A percentile compares a stretch with the other conserved stretches of the same genome.
phyloP scores from a whole-genome alignment of 2,329 filamentous ascomycete species.

The Colletotrichum karsti region DNA sequence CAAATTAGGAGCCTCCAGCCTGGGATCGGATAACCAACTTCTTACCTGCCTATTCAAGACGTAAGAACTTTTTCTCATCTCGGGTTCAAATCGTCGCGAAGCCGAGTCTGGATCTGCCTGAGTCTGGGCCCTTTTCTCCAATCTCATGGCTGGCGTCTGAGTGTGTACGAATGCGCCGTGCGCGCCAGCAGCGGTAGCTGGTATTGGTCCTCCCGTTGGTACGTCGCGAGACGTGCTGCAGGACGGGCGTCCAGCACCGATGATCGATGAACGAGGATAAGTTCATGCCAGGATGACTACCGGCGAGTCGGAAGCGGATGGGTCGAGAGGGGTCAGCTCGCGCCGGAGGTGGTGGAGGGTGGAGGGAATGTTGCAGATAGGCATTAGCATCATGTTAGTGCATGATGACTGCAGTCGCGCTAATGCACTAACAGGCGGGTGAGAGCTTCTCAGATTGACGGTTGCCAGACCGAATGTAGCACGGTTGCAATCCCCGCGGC shows the following conservation, averaged over 20 bases:
- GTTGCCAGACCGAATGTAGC: too few species aligned
- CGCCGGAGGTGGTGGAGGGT: not conserved
- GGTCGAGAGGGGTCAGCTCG: not conserved
- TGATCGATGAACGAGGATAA: too few species aligned
- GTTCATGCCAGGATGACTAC: slow-evolving; percentile 8
- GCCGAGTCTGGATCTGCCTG: not conserved
- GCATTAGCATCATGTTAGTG: slow-evolving; percentile 17
- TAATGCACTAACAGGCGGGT: slow-evolving; percentile 18
- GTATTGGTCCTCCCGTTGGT: not conserved
- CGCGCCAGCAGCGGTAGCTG: not conserved
- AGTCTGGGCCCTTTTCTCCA: not conserved
- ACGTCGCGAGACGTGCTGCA: not conserved
- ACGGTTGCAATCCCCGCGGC: too few species aligned
- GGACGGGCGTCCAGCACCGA: not conserved
- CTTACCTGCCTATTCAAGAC: slow-evolving; percentile 11
- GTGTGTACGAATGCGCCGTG: too few species aligned
- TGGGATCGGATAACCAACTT: not conserved
- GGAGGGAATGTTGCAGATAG: not conserved
- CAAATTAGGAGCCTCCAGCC: not conserved
- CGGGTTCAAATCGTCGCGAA: not conserved
- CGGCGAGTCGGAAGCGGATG: slow-evolving; percentile 23
- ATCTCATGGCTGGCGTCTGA: not conserved
- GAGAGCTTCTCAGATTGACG: not conserved
- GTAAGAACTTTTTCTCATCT: not conserved
- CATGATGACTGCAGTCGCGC: slow-evolving; percentile 19